Percentiles rank a stretch among this genome's conserved stretches.
phyloP scores from a whole-genome alignment of 306 rosid species.

The Trifolium fragiferum region DNA sequence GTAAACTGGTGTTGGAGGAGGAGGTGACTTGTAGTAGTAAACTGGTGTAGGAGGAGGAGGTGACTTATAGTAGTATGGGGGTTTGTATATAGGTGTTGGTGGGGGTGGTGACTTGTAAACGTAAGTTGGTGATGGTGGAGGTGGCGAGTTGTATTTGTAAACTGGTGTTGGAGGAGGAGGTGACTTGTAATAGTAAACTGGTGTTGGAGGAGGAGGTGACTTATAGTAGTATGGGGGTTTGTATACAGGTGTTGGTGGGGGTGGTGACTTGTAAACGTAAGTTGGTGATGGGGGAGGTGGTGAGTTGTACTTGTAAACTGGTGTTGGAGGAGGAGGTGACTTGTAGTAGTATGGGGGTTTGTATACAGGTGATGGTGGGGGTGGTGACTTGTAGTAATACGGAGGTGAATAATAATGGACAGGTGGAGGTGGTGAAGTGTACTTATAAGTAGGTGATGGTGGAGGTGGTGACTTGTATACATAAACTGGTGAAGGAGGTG shows the following conservation, averaged over 20 bases:
- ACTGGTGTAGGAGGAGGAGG: constrained; percentile 50
- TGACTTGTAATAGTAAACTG: constrained; percentile 20
- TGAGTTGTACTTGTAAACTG: background rate
- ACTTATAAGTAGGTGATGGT: constrained; percentile 45
- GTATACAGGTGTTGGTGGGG: constrained; percentile 51
- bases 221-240: constrained; percentile 2
- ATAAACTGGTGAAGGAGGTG: constrained; percentile 54
- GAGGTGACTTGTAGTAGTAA: constrained; percentile 49
- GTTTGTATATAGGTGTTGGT: constrained; percentile 32
- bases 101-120: constrained; percentile 51
- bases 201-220: constrained; percentile 53
- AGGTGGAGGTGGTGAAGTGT: constrained; percentile 68
- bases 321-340: constrained; percentile 53
- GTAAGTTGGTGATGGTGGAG: constrained; percentile 30
- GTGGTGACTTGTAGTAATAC: constrained; percentile 41
- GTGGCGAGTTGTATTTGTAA: background rate
- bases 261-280: constrained; percentile 52
- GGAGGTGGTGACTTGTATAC: constrained; percentile 61
- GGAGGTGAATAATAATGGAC: background rate
- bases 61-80: constrained; percentile 33
- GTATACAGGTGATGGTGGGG: constrained; percentile 35
- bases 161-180: constrained; percentile 47
- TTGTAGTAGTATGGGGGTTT: constrained; percentile 2
- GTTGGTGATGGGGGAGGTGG: constrained; percentile 54
- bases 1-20: background rate